phyloP scores from a whole-genome alignment of 2,329 filamentous ascomycete species.

The Trichoderma sp. region DNA sequence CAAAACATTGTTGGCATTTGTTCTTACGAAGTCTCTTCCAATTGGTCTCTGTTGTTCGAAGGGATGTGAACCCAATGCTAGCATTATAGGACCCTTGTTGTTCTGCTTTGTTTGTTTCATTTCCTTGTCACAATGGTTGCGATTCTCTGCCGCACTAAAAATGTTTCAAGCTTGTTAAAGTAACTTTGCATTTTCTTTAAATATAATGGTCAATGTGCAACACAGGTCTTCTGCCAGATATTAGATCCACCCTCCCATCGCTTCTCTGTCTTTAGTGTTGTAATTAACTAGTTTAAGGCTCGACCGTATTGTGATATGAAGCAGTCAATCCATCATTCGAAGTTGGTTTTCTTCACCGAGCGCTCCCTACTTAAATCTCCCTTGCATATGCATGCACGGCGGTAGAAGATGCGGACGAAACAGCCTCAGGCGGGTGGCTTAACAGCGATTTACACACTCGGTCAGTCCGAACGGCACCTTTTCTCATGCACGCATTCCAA shows the following conservation, averaged over 20 bases:
- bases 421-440: not conserved
- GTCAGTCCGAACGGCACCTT: not conserved
- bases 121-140: not conserved
- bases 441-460: not conserved
- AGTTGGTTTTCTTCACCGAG: not conserved
- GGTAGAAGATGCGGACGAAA: not conserved
- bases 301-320: not conserved
- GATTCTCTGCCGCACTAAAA: not conserved
- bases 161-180: not conserved
- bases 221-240: not conserved
- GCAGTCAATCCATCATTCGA: too few species aligned
- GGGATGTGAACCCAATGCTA: not conserved
- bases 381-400: not conserved
- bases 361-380: not conserved
- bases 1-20: not conserved
- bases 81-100: too few species aligned
- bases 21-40: not conserved
- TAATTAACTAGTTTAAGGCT: not conserved
- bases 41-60: not conserved
- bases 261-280: not conserved
- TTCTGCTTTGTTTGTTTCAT: not conserved
- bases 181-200: not conserved
- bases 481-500: not conserved
- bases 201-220: not conserved
- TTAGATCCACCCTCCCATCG: not conserved